These are phyloP conservation scores for Metschnikowia henanensis DNA, from an alignment of 805 yeast genomes.

Conservation along the genomic window DNA sequence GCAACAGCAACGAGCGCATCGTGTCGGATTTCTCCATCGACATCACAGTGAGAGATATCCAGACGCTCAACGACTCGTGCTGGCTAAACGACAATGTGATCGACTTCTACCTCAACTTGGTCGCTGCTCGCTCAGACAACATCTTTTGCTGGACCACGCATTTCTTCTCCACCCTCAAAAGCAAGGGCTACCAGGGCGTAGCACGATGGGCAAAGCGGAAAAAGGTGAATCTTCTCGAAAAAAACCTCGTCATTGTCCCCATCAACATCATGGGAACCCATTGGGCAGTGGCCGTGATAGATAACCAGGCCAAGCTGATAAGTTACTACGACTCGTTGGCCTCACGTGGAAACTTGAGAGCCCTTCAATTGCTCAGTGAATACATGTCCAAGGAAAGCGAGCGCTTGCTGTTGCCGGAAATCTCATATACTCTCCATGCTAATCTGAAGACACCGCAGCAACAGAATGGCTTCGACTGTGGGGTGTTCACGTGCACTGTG, in stretches of 20 bases:
- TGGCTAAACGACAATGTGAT: constrained; percentile 95
- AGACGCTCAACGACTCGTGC: constrained; percentile 62
- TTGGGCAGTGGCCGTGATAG: constrained; percentile 87
- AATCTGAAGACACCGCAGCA: constrained; percentile 69
- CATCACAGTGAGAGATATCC: constrained; percentile 62
- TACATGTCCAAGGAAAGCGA: constrained; percentile 72
- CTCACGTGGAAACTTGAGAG: constrained; percentile 42
- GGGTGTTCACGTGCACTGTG: constrained; percentile 85
- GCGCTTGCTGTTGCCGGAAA: constrained; percentile 32
- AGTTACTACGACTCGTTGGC: constrained; percentile 76
- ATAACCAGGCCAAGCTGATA: constrained; percentile 58
- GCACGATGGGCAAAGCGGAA: constrained; percentile 82
- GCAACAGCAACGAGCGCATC: constrained; percentile 25
- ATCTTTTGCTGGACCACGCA: constrained; percentile 84
- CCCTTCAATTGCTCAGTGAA: constrained; percentile 48
- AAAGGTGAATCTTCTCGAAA: constrained; percentile 59
- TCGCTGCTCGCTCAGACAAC: constrained; percentile 42
- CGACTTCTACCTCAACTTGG: constrained; percentile 69
- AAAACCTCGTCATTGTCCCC: constrained; percentile 75
- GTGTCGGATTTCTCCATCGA: constrained; percentile 51
- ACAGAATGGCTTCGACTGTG: constrained; percentile 90
- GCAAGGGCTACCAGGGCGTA: constrained; percentile 79
- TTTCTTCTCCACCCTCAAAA: constrained; percentile 71
- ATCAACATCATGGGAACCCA: constrained; percentile 82
- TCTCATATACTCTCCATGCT: constrained; percentile 26